Conservation (phyloP, 2,329 filamentous ascomycete species). For the Penicillium olsonii region DNA sequence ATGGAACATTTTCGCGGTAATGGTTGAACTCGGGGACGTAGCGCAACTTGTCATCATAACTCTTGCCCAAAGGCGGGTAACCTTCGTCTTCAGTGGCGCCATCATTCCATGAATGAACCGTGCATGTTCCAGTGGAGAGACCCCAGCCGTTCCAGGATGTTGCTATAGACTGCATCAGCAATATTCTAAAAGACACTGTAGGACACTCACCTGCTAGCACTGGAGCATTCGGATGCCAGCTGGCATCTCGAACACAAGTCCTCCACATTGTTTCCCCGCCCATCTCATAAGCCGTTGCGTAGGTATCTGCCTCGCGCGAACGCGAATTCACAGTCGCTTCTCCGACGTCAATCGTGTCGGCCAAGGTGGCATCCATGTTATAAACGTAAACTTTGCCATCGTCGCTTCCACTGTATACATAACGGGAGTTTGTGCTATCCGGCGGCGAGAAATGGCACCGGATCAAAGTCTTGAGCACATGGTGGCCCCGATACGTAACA, state of each 20-base stretch:
- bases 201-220: conserved; percentile 65
- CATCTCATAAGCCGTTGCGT: conserved; percentile 59
- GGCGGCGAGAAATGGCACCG: conserved; percentile 93
- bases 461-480: conserved; percentile 85
- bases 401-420: conserved; percentile 88
- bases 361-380: conserved; percentile 87
- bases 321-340: conserved; percentile 66
- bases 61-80: conserved; percentile 58
- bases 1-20: conserved; percentile 21
- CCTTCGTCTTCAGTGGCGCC: conserved; percentile 64
- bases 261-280: conserved; percentile 63
- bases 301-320: conserved; percentile 54
- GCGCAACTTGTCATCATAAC: conserved; percentile 62
- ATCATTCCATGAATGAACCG: conserved; percentile 77
- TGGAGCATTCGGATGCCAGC: conserved; percentile 85
- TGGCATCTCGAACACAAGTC: conserved; percentile 82
- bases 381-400: conserved; percentile 90
- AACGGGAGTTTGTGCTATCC: conserved; percentile 80
- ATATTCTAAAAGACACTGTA: neutral
- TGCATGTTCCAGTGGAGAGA: conserved; percentile 72
- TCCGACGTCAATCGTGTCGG: conserved; percentile 75
- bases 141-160: conserved; percentile 81
- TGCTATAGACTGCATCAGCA: conserved; percentile 50
- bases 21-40: conserved; percentile 49
- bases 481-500: conserved; percentile 90